A percentile compares a stretch with the other conserved stretches of the same genome.
Evolutionary conservation across 495 filamentous ascomycete species (phyloP).

Genomic region (Beverwykella pulmonaria): DNA sequence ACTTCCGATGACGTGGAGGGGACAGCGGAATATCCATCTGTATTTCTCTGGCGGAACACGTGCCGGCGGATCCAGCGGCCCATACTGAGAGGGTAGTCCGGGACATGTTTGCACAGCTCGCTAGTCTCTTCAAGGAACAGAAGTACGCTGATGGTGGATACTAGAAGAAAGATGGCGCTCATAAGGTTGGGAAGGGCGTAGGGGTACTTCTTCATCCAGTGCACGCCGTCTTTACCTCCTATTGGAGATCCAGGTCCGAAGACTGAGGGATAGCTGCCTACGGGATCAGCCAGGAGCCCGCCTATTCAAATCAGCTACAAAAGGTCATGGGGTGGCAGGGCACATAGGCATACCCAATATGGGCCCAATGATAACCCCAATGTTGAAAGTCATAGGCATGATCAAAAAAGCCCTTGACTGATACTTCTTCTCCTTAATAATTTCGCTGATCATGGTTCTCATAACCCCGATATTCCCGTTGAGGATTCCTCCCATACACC

Average conservation of each 20-base stretch:
- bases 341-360: slow-evolving; percentile 40
- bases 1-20: slow-evolving; percentile 5
- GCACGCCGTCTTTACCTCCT: slow-evolving; percentile 56
- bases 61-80: slow-evolving; percentile 29
- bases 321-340: background rate
- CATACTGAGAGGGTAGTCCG: slow-evolving; percentile 31
- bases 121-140: slow-evolving; percentile 71
- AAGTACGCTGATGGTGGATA: slow-evolving; percentile 59
- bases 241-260: slow-evolving; percentile 62
- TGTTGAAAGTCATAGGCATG: slow-evolving; percentile 80
- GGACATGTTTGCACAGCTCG: slow-evolving; percentile 26
- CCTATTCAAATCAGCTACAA: slow-evolving; percentile 56
- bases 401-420: slow-evolving; percentile 77
- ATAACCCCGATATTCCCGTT: slow-evolving; percentile 83
- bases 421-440: slow-evolving; percentile 66
- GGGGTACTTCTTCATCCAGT: slow-evolving; percentile 69
- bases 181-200: slow-evolving; percentile 78
- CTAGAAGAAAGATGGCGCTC: slow-evolving; percentile 66
- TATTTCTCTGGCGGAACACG: slow-evolving; percentile 18
- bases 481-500: slow-evolving; percentile 69
- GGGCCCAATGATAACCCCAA: slow-evolving; percentile 72
- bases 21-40: slow-evolving; percentile 22
- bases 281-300: slow-evolving; percentile 73
- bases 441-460: slow-evolving; percentile 80
- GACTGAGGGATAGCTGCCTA: slow-evolving; percentile 61